Conservation (phyloP, 371 early-diverging fungal species). For the Mycotypha africana region DNA sequence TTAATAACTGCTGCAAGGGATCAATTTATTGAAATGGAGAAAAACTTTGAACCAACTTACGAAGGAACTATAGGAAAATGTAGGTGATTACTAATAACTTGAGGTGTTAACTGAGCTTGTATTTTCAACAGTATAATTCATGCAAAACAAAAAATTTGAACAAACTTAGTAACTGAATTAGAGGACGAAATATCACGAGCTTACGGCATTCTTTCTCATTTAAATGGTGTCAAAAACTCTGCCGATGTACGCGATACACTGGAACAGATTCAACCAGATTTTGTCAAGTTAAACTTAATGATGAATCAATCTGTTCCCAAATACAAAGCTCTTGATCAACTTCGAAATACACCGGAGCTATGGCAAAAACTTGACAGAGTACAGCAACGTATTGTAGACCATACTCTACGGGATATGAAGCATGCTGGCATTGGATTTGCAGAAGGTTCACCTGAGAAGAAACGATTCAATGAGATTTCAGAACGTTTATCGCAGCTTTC, state of each 20-base stretch:
- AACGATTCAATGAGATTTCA: slow-evolving; percentile 53
- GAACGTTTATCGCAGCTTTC: slow-evolving; percentile 53
- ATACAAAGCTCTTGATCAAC: slow-evolving; percentile 48
- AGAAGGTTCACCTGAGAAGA: slow-evolving; percentile 44
- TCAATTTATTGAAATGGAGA: slow-evolving; percentile 45
- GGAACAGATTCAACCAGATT: slow-evolving; percentile 52
- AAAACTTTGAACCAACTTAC: slow-evolving; percentile 53
- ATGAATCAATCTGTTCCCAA: slow-evolving; percentile 58
- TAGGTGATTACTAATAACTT: too few species aligned
- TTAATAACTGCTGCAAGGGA: slow-evolving; percentile 37
- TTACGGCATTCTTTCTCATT: slow-evolving; percentile 51
- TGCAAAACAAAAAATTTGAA: too few species aligned
- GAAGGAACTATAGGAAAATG: slow-evolving; percentile 57
- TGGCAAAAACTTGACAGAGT: slow-evolving; percentile 45
- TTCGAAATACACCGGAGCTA: slow-evolving; percentile 26
- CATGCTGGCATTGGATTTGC: slow-evolving; percentile 59
- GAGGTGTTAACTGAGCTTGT: too few species aligned
- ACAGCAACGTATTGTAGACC: slow-evolving; percentile 57
- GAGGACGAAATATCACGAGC: slow-evolving; percentile 54
- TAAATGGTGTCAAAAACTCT: slow-evolving; percentile 58
- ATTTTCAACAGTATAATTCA: too few species aligned
- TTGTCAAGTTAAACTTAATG: slow-evolving; percentile 46
- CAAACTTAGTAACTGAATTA: slow-evolving; percentile 50
- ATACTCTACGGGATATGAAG: slow-evolving; percentile 50
- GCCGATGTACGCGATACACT: slow-evolving; percentile 52